A percentile compares a stretch with the other conserved stretches of the same genome.
Conservation (phyloP, 192 early-diverging fungal genomes). For the Backusella parvicylindrica region DNA sequence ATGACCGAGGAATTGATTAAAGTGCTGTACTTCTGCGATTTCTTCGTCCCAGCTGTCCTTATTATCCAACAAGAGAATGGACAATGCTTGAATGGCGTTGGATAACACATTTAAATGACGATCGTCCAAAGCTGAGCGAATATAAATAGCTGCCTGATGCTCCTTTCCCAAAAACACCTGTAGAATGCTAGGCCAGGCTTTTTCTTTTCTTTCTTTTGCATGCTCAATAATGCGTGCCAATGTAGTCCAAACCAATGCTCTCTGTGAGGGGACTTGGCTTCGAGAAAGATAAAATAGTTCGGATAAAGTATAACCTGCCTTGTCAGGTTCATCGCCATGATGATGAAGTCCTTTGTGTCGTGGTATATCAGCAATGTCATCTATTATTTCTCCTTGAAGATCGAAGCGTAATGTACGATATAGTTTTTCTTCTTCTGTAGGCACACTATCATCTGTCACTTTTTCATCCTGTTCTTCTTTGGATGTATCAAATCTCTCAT, state of each 20-base stretch:
- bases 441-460: slow-evolving; percentile 5
- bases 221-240: slow-evolving; percentile 57
- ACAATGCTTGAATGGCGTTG: slow-evolving; percentile 45
- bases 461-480: slow-evolving; percentile 3
- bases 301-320: slow-evolving; percentile 82
- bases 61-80: slow-evolving; percentile 37
- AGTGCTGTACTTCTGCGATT: slow-evolving; percentile 32
- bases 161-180: slow-evolving; percentile 5
- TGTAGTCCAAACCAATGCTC: slow-evolving; percentile 62
- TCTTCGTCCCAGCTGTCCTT: slow-evolving; percentile 13
- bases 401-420: slow-evolving; percentile 64
- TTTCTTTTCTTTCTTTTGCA: slow-evolving; percentile 13
- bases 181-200: not conserved
- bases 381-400: slow-evolving; percentile 71
- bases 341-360: slow-evolving; percentile 78
- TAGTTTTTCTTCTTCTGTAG: not conserved
- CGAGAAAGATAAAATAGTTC: slow-evolving; percentile 81
- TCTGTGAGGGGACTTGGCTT: slow-evolving; percentile 78
- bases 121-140: slow-evolving; percentile 68
- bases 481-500: slow-evolving; percentile 13
- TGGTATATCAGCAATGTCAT: slow-evolving; percentile 50
- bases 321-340: slow-evolving; percentile 80
- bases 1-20: slow-evolving; percentile 14
- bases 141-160: slow-evolving; percentile 36
- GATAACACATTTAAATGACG: slow-evolving; percentile 54